These are phyloP conservation scores for Xylariaceae sp. DNA, from an alignment of 2,329 filamentous ascomycete species.

Conservation along the genomic window DNA sequence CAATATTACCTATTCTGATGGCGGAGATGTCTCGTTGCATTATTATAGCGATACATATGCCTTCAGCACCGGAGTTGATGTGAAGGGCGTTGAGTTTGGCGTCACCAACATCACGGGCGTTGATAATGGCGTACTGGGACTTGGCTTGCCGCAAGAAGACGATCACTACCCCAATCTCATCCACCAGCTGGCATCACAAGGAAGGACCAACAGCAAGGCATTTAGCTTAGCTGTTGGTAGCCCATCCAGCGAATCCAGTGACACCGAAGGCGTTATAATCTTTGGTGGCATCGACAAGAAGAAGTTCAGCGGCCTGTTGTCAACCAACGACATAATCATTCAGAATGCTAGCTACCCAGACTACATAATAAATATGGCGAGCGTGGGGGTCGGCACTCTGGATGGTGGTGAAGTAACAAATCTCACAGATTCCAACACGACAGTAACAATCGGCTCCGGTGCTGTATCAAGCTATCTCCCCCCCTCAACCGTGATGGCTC, in stretches of 20 bases:
- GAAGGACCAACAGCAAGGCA: not conserved
- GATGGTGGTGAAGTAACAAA: not conserved
- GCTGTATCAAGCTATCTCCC: not conserved
- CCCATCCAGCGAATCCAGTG: not conserved
- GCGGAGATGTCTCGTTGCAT: not conserved
- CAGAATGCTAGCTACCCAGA: not conserved
- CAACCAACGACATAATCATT: not conserved
- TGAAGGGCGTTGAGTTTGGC: not conserved
- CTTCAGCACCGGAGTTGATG: not conserved
- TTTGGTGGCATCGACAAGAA: not conserved
- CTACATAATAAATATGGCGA: not conserved
- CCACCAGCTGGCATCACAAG: not conserved
- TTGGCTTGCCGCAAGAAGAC: not conserved
- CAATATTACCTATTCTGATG: not conserved
- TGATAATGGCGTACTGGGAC: not conserved
- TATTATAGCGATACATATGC: not conserved
- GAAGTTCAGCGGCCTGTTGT: not conserved
- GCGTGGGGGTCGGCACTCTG: not conserved
- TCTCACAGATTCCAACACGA: not conserved
- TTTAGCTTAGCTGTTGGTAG: not conserved
- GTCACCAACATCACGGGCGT: not conserved
- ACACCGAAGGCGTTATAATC: not conserved
- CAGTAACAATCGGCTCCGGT: not conserved
- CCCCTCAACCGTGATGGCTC: not conserved
- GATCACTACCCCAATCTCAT: not conserved